These are phyloP conservation scores for Sorghum bicolor DNA, from an alignment of 176 grass and related monocot genomes.

Conservation along the genomic window DNA sequence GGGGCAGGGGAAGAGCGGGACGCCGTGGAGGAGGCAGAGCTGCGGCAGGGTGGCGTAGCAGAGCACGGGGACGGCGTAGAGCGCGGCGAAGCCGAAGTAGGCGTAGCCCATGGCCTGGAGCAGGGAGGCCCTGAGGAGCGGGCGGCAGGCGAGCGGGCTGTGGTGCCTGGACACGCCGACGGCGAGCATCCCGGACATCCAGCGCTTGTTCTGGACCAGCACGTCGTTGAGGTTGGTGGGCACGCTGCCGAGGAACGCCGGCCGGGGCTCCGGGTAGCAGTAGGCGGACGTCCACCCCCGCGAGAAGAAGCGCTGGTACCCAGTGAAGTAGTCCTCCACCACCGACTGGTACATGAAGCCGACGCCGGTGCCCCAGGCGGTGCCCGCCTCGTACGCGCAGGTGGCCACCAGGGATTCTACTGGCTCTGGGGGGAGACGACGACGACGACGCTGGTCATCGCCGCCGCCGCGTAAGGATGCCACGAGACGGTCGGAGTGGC, in stretches of 20 bases:
- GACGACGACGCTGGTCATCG: not conserved
- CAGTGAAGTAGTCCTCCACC: constrained; percentile 72
- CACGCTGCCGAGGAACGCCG: constrained; percentile 51
- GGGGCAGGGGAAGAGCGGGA: constrained; percentile 30
- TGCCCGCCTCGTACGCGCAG: constrained; percentile 46
- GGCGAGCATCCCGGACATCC: constrained; percentile 52
- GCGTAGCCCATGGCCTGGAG: constrained; percentile 50
- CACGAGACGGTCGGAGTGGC: constrained; percentile 26
- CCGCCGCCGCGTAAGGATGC: not conserved
- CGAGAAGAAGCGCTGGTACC: constrained; percentile 52
- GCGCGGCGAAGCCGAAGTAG: constrained; percentile 24
- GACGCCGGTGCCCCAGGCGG: constrained; percentile 50
- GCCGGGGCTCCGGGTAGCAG: constrained; percentile 31
- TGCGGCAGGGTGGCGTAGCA: constrained; percentile 56
- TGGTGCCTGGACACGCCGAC: constrained; percentile 39
- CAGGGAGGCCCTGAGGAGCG: constrained; percentile 17
- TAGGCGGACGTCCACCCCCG: constrained; percentile 62
- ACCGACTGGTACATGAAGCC: constrained; percentile 66
- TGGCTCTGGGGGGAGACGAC: not conserved
- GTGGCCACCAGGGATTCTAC: constrained; percentile 22
- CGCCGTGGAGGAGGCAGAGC: constrained; percentile 41
- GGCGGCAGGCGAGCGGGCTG: constrained; percentile 38
- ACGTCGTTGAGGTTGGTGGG: constrained; percentile 62
- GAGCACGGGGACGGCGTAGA: constrained; percentile 40
- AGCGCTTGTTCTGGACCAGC: constrained; percentile 66